Evolutionary conservation across 2,329 filamentous ascomycete species (phyloP).

Genomic region (Fusarium luffae): DNA sequence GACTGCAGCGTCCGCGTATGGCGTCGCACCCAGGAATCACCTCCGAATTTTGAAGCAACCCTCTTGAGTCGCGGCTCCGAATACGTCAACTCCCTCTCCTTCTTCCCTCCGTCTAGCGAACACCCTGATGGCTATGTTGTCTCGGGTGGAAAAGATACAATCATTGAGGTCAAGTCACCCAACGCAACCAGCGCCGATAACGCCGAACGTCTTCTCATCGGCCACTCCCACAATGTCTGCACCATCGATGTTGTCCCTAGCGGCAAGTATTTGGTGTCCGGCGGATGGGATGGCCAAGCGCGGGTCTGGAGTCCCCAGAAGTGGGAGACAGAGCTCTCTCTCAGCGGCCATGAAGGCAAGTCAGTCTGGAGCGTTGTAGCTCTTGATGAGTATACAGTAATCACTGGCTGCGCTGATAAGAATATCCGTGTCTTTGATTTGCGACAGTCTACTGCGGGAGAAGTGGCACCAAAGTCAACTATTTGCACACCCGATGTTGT

Average conservation of each 20-base stretch:
- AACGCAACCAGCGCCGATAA: conserved; percentile 75
- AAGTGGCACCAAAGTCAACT: conserved; percentile 63
- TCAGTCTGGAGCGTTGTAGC: conserved; percentile 94
- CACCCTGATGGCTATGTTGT: conserved; percentile 84
- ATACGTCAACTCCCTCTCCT: conserved; percentile 89
- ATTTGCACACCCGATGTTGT: conserved; percentile 83
- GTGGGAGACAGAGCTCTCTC: conserved; percentile 79
- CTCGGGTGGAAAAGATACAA: conserved; percentile 89
- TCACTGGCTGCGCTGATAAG: conserved; percentile 94
- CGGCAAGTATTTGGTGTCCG: conserved; percentile 83
- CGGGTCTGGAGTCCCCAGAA: conserved; percentile 87
- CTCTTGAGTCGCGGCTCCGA: conserved; percentile 82
- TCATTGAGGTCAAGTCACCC: conserved; percentile 88
- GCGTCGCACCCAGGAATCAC: conserved; percentile 73
- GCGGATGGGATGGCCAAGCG: conserved; percentile 91
- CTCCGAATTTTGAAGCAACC: conserved; percentile 79
- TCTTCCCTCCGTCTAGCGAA: conserved; percentile 73
- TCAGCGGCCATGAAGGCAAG: conserved; percentile 78
- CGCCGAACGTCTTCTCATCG: conserved; percentile 85
- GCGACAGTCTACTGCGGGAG: conserved; percentile 66
- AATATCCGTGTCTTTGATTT: conserved; percentile 86
- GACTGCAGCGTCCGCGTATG: conserved; percentile 92
- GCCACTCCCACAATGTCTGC: conserved; percentile 89
- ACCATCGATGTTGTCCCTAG: conserved; percentile 81
- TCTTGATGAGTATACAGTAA: conserved; percentile 80